phyloP scores from a whole-genome alignment of 2,329 filamentous ascomycete species.

The Remersonia thermophila region DNA sequence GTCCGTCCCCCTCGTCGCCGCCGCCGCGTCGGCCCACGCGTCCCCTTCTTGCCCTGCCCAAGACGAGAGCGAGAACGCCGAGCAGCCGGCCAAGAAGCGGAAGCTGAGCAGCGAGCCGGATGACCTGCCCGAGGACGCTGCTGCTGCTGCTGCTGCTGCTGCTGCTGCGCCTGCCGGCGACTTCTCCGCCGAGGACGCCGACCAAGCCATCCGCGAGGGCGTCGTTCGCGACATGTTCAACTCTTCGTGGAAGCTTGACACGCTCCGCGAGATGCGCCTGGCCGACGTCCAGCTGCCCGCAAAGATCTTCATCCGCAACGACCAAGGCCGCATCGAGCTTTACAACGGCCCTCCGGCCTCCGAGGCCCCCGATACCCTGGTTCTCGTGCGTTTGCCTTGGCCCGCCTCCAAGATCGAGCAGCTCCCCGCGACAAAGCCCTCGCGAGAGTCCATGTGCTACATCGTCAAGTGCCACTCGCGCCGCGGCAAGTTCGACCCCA shows the following conservation, averaged over 20 bases:
- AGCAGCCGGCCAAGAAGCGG: slow-evolving; percentile 22
- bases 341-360: slow-evolving; percentile 52
- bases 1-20: slow-evolving; percentile 48
- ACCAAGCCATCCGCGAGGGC: slow-evolving; percentile 41
- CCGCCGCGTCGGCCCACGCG: neutral
- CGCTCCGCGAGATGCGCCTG: slow-evolving; percentile 53
- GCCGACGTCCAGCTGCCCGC: slow-evolving; percentile 55
- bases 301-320: slow-evolving; percentile 55
- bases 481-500: slow-evolving; percentile 67
- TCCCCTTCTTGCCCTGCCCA: slow-evolving; percentile 6
- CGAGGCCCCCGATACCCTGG: slow-evolving; percentile 50
- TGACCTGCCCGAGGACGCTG: neutral
- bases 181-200: slow-evolving; percentile 20
- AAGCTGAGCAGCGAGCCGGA: slow-evolving; percentile 1
- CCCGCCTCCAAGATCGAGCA: slow-evolving; percentile 51
- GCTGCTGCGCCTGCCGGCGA: slow-evolving; percentile 15
- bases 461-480: slow-evolving; percentile 65
- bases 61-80: slow-evolving; percentile 5
- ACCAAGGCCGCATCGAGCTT: slow-evolving; percentile 50
- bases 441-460: slow-evolving; percentile 66
- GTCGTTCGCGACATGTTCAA: slow-evolving; percentile 70
- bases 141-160: slow-evolving; percentile 18
- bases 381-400: slow-evolving; percentile 68
- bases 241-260: slow-evolving; percentile 61
- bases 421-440: slow-evolving; percentile 58